Conservation (phyloP, 768 basidiomycete species). For the Amanita exitialis region DNA sequence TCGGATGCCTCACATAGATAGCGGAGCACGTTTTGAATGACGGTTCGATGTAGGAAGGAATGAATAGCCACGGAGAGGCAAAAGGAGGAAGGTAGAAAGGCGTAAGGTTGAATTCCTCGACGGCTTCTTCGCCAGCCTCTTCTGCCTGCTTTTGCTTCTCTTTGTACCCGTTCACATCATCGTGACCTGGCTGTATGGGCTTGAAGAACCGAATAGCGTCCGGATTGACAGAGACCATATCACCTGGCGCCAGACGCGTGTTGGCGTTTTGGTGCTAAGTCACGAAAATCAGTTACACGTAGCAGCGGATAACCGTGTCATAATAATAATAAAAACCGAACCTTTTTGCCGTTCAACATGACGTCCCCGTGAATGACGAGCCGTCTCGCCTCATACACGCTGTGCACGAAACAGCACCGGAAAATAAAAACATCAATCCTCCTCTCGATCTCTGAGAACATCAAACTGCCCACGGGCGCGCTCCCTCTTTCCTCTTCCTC, state of each 20-base stretch:
- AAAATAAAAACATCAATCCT: conserved; percentile 90
- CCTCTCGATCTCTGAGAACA: conserved; percentile 92
- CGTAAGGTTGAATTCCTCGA: conserved; percentile 29
- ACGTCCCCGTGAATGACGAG: conserved; percentile 85
- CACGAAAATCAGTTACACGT: background rate
- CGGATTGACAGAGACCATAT: conserved; percentile 88
- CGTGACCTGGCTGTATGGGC: conserved; percentile 21
- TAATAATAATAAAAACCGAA: conserved; percentile 23
- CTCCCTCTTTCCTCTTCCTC: conserved; percentile 52
- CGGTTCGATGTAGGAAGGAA: conserved; percentile 83
- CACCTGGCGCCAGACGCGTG: conserved; percentile 84
- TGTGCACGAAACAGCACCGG: conserved; percentile 77
- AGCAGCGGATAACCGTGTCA: background rate
- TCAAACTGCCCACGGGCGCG: conserved; percentile 90
- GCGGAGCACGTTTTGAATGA: conserved; percentile 21
- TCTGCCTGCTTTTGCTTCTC: conserved; percentile 5
- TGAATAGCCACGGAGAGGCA: conserved; percentile 86
- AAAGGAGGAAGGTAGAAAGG: conserved; percentile 82
- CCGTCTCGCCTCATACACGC: conserved; percentile 82
- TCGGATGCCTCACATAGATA: conserved; percentile 70
- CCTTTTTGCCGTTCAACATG: conserved; percentile 82
- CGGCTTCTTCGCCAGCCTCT: conserved; percentile 6
- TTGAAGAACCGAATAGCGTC: conserved; percentile 66
- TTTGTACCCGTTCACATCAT: conserved; percentile 22
- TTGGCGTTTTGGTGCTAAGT: conserved; percentile 74